Conservation (phyloP, 306 rosid species). For the Glycine latifolia region DNA sequence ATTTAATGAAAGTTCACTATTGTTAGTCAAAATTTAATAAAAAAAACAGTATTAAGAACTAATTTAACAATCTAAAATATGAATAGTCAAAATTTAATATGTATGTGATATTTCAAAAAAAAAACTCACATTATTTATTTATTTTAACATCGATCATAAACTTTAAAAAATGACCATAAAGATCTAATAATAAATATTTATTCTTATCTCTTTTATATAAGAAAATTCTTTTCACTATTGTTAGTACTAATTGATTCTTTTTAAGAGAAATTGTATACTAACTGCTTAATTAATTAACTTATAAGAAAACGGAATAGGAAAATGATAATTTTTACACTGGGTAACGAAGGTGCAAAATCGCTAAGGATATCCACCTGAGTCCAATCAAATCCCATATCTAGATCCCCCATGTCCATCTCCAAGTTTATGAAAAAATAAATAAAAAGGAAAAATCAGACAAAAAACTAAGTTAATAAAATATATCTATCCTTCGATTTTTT, state of each 20-base stretch:
- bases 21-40: no score
- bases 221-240: background rate
- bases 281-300: background rate
- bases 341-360: background rate
- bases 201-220: no score
- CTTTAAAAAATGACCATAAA: no score
- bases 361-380: background rate
- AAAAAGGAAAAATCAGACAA: constrained; percentile 6
- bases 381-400: background rate
- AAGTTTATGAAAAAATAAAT: background rate
- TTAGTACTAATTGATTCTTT: background rate
- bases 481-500: background rate
- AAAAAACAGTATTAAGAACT: no score
- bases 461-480: background rate
- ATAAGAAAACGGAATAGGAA: background rate
- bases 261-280: no score
- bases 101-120: background rate
- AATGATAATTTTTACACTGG: background rate
- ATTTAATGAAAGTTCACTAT: no score
- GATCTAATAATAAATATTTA: no score
- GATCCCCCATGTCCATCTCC: background rate
- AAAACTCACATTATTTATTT: background rate
- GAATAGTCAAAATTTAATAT: background rate
- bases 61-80: background rate
- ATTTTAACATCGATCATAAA: background rate